These are phyloP conservation scores for Sphaerostilbella broomeana DNA, from an alignment of 2,329 filamentous ascomycete species.

Conservation along the genomic window DNA sequence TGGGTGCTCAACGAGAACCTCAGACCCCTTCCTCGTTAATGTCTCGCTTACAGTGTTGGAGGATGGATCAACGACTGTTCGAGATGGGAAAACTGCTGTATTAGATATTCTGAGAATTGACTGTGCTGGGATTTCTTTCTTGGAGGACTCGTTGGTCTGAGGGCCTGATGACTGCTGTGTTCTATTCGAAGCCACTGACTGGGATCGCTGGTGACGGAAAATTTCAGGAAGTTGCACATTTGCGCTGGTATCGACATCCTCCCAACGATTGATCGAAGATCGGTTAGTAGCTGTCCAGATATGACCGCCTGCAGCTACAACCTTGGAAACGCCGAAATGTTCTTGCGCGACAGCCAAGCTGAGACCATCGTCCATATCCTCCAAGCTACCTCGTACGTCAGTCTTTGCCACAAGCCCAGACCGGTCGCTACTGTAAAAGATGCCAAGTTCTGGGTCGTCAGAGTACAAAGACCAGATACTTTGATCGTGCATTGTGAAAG, in stretches of 20 bases:
- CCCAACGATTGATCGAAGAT: slow-evolving; percentile 90
- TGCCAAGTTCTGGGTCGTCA: slow-evolving; percentile 71
- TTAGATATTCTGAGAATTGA: slow-evolving; percentile 79
- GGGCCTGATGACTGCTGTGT: slow-evolving; percentile 28
- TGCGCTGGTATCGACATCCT: slow-evolving; percentile 71
- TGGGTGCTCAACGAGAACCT: slow-evolving; percentile 23
- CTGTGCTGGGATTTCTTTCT: slow-evolving; percentile 66
- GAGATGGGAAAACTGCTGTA: slow-evolving; percentile 66
- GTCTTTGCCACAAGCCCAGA: slow-evolving; percentile 95
- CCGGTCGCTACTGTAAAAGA: slow-evolving; percentile 93
- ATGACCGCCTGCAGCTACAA: slow-evolving; percentile 63
- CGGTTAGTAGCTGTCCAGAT: slow-evolving; percentile 87
- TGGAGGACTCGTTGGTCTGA: slow-evolving; percentile 30
- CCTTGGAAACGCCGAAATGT: slow-evolving; percentile 69
- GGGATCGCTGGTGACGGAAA: slow-evolving; percentile 42
- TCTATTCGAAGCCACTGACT: slow-evolving; percentile 37
- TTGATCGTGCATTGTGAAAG: slow-evolving; percentile 97
- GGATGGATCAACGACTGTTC: slow-evolving; percentile 49
- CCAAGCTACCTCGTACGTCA: slow-evolving; percentile 66
- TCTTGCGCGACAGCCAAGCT: slow-evolving; percentile 90
- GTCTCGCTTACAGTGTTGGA: slow-evolving; percentile 42
- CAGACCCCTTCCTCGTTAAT: slow-evolving; percentile 34
- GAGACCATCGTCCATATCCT: slow-evolving; percentile 72
- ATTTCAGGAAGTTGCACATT: slow-evolving; percentile 59
- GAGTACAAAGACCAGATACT: slow-evolving; percentile 96